Percentiles rank a stretch among this genome's conserved stretches.
Evolutionary conservation across 257 asterid species (phyloP).

Genomic region (Schizonepeta tenuifolia): DNA sequence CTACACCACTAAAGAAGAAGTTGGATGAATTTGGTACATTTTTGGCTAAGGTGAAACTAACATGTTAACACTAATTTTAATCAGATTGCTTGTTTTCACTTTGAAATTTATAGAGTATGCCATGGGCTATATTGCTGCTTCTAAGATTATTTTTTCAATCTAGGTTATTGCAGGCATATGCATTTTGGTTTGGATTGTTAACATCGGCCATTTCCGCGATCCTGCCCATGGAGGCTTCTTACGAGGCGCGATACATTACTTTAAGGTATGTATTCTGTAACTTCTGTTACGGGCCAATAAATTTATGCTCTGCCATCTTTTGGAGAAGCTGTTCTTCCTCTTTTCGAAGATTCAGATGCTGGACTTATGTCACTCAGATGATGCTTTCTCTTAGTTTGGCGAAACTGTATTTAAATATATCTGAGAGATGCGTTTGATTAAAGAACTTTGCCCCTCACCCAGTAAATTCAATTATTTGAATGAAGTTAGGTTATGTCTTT

Average conservation of each 20-base stretch:
- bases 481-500: not conserved
- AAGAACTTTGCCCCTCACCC: not conserved
- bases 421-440: not conserved
- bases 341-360: not conserved
- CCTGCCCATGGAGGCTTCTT: slow-evolving; percentile 97
- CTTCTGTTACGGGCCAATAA: not conserved
- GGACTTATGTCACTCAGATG: slow-evolving; percentile 21
- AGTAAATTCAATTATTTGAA: no score
- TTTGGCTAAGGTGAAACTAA: slow-evolving; percentile 79
- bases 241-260: slow-evolving; percentile 95
- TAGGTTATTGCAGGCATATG: slow-evolving; percentile 99
- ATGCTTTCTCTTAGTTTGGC: not conserved
- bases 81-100: slow-evolving; percentile 26
- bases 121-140: slow-evolving; percentile 29
- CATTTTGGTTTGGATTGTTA: slow-evolving; percentile 94
- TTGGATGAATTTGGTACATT: slow-evolving; percentile 96
- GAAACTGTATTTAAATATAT: not conserved
- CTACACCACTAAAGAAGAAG: slow-evolving; percentile 94
- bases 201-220: slow-evolving; percentile 96
- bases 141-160: slow-evolving; percentile 45
- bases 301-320: not conserved
- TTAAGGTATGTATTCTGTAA: slow-evolving; percentile 63
- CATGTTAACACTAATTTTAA: slow-evolving; percentile 27
- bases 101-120: slow-evolving; percentile 16
- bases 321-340: slow-evolving; percentile 6